Evolutionary conservation across 1,139 yeast genomes (phyloP), one percentile per base, ranked within the genome.

Genomic region (Taphrina wiesneri): DNA sequence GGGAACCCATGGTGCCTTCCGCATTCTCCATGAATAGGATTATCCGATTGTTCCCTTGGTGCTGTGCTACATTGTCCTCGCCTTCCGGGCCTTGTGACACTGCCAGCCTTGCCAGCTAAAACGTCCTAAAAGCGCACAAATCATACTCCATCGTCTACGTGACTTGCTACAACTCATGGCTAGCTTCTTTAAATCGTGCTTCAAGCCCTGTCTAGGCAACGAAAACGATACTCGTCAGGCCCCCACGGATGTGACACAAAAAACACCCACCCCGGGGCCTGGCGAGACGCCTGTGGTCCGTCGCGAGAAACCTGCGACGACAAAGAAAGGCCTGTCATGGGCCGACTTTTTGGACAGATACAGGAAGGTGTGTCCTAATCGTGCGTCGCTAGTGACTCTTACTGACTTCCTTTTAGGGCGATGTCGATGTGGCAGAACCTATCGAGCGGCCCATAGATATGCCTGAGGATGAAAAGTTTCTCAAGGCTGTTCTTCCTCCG

Each of bases 381-480:
- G 7, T 2, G 4, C 19, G 26, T 13, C 30, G 21, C 23, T 13
- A n/a, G n/a, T 17, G n/a, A n/a, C n/a, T 7, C 19, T 30, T n/a
- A n/a, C 43, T 41, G 25, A 41, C 19, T n/a, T 25, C 15, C 5
- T 4, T 4, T 13, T 46, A 60, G 64, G 64, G 64, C 7, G 64
- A 60, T 13, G 30, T 51, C 30, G 36, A 52, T 30, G 28, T n/a
- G 34, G 21, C 36, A 2, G 28, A 51, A 6, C 64, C 32, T n/a
- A 28, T 25, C 19, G 64, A 60, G 57, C 51, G 41, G 19, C 64
- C 64, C 0, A 23, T 32, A 26, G 64, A 60, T 21, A 49, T 62
- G 61, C 65, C 65, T n/a, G 65, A 62, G 61, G 61, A 53, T 26
- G 65, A 62, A 23, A 53, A 62, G 30, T 62, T 62, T 41, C 54